Evolutionary conservation across 1,284 basidiomycete genomes (phyloP), one percentile per base, ranked within the genome.

Genomic region (Pseudozyma tsukubaensis): DNA sequence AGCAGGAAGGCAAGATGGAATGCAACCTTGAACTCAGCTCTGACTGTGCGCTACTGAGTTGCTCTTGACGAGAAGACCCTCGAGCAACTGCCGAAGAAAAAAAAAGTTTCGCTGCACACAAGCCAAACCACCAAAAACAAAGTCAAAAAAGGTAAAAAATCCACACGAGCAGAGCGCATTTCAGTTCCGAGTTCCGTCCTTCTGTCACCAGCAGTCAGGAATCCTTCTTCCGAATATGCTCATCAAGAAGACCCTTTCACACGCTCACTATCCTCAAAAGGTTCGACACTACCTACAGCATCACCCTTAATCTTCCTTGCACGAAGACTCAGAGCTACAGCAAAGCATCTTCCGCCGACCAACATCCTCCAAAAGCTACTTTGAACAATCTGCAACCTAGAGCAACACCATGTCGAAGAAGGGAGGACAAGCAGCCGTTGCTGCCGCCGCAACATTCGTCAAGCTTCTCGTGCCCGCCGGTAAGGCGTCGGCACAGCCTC

Each of bases 401-500:
- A 36, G 35, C 35, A 21, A 29, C 44, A 62, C 7, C 51, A 84
- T 83, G 82, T 83, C 80, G 39, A 82, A 81, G 59, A 80, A 80
- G 55, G 81, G 79, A 57, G 81, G 73, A 40, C 72, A 68, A 42
- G 72, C 75, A 40, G 76, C 76, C 1, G 60, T 57, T 2, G 63
- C 68, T 42, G 68, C 68, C 34, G 78, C 65, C 13, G 77, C 79
- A 8, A 56, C 71, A 11, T 50, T 80, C 21, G 83, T 84, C 69
- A 85, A 94, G 82, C 88, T 98, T 55, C 88, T 97, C 52, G 91
- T 98, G 56, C 90, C 91, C 52, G 96, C 96, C 37, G 95, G 94
- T 44, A 97, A 97, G 85, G 96, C 96, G 37, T 91, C 94, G 24
- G 95, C 96, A 19, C 94, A 94, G 59, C 96, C 96, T 50, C 96